Percentiles rank a stretch among this genome's conserved stretches.
Evolutionary conservation across 2,329 filamentous ascomycete species (phyloP).

Genomic region (Fusarium pseudoanthophilum): DNA sequence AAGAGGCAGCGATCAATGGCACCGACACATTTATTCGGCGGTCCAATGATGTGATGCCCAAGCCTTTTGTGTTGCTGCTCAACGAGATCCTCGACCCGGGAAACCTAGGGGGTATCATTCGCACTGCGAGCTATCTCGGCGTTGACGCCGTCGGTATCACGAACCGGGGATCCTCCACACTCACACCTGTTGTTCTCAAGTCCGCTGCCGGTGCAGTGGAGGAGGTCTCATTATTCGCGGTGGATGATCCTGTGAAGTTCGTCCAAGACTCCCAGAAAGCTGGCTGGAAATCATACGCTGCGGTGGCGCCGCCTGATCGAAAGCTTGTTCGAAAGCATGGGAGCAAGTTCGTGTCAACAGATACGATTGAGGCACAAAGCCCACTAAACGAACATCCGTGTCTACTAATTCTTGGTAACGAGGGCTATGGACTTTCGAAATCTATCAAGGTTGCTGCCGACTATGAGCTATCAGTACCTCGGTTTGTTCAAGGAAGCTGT

Average conservation of each 20-base stretch:
- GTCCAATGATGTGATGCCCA: slow-evolving; percentile 51
- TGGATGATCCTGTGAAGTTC: slow-evolving; percentile 75
- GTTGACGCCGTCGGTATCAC: slow-evolving; percentile 85
- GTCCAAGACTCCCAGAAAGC: slow-evolving; percentile 72
- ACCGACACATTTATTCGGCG: slow-evolving; percentile 60
- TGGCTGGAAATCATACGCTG: slow-evolving; percentile 88
- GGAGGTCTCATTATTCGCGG: slow-evolving; percentile 76
- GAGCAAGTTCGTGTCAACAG: slow-evolving; percentile 60
- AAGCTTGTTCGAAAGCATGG: slow-evolving; percentile 49
- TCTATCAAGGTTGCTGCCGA: slow-evolving; percentile 74
- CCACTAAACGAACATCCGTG: slow-evolving; percentile 72
- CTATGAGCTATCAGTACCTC: slow-evolving; percentile 72
- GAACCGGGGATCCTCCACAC: slow-evolving; percentile 75
- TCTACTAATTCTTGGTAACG: slow-evolving; percentile 84
- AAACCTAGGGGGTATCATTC: slow-evolving; percentile 89
- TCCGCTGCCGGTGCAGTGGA: slow-evolving; percentile 90
- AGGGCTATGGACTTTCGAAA: slow-evolving; percentile 77
- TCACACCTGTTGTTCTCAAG: slow-evolving; percentile 84
- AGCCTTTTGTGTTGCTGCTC: slow-evolving; percentile 78
- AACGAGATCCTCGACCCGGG: slow-evolving; percentile 86
- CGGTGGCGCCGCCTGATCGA: slow-evolving; percentile 63
- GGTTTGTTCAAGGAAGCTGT: slow-evolving; percentile 60
- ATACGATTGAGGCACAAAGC: slow-evolving; percentile 60
- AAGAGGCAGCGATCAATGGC: slow-evolving; percentile 81
- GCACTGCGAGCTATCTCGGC: slow-evolving; percentile 90